These are phyloP conservation scores for Incumbomyces lentus DNA, from an alignment of 2,329 filamentous ascomycete genomes.

Conservation along the genomic window DNA sequence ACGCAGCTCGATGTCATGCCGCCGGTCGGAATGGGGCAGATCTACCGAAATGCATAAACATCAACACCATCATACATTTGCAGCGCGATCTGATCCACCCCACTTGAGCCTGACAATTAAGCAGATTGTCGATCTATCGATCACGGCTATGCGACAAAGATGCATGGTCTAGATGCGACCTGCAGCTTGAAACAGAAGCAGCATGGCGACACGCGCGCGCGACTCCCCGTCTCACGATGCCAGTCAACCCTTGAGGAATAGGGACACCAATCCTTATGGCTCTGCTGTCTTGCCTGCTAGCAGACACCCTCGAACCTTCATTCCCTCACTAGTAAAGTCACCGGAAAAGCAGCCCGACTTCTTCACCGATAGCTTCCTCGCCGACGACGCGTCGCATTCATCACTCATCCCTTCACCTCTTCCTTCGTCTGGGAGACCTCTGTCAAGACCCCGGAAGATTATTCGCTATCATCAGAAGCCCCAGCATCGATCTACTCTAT, in stretches of 20 bases:
- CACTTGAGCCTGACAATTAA: neutral
- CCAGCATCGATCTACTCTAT: slow-evolving; percentile 7
- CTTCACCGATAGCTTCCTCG: slow-evolving; percentile 22
- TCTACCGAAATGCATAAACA: neutral
- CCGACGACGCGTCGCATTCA: slow-evolving; percentile 16
- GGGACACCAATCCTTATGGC: neutral
- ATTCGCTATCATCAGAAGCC: slow-evolving; percentile 24
- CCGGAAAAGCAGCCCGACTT: slow-evolving; percentile 13
- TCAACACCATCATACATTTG: neutral
- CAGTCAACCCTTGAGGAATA: neutral
- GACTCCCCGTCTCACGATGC: neutral
- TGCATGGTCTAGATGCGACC: neutral
- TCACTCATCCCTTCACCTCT: slow-evolving; percentile 13
- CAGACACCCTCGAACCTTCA: neutral
- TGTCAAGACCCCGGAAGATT: slow-evolving; percentile 8
- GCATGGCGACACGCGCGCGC: slow-evolving; percentile 5
- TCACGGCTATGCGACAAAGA: slow-evolving; percentile 2
- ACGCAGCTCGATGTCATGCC: no score
- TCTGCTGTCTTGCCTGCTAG: no score
- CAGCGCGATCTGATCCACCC: neutral
- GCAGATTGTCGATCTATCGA: neutral
- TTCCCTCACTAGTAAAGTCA: slow-evolving; percentile 4
- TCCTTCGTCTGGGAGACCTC: neutral
- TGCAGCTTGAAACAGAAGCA: neutral
- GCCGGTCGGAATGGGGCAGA: neutral